Conservation (phyloP, 2,329 filamentous ascomycete genomes). For the Cladophialophora immunda region DNA sequence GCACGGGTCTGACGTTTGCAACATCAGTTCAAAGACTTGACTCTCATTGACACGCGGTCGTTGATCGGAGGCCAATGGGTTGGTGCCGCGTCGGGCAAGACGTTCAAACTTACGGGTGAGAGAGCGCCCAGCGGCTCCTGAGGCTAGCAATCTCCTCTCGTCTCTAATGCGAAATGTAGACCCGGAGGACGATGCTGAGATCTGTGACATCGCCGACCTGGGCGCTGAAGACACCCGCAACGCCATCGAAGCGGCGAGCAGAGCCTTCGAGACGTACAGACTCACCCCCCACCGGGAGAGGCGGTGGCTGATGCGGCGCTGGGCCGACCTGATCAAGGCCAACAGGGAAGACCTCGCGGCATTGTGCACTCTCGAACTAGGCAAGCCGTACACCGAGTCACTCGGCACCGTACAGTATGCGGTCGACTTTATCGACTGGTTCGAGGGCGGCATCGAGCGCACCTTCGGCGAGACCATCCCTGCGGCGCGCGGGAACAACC, state of each 20-base stretch:
- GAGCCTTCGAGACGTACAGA: slow-evolving; percentile 11
- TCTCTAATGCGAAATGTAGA: neutral
- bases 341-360: slow-evolving; percentile 45
- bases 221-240: neutral
- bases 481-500: slow-evolving; percentile 26
- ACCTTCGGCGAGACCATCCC: slow-evolving; percentile 33
- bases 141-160: too few species aligned
- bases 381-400: slow-evolving; percentile 63
- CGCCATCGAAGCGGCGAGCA: slow-evolving; percentile 12
- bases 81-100: slow-evolving; percentile 6
- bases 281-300: slow-evolving; percentile 26
- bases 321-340: slow-evolving; percentile 37
- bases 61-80: slow-evolving; percentile 18
- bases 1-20: neutral
- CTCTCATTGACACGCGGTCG: slow-evolving; percentile 11
- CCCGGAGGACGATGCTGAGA: slow-evolving; percentile 10
- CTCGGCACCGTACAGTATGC: slow-evolving; percentile 58
- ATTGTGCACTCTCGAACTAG: slow-evolving; percentile 67
- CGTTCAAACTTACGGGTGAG: slow-evolving; percentile 12
- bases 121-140: too few species aligned
- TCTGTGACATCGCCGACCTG: slow-evolving; percentile 21
- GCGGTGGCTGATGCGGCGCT: slow-evolving; percentile 32
- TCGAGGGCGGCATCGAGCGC: slow-evolving; percentile 12
- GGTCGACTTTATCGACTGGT: slow-evolving; percentile 40
- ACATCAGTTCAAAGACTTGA: slow-evolving; percentile 12